These are phyloP conservation scores for Penicillium salamii DNA, from an alignment of 495 filamentous ascomycete species.

Conservation along the genomic window DNA sequence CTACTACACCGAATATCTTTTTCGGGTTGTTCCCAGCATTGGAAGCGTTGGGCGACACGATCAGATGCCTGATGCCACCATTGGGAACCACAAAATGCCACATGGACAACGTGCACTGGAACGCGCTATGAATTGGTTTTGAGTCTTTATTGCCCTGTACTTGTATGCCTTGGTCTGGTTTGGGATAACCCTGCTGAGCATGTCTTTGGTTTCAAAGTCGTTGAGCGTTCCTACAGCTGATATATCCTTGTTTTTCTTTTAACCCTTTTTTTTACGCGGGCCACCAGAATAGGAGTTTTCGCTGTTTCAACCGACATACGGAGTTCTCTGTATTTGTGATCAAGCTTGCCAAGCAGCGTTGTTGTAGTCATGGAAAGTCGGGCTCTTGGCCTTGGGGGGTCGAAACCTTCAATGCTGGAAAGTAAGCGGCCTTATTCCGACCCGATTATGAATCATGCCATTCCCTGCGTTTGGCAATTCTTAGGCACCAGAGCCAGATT, in stretches of 20 bases:
- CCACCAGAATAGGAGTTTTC: background rate
- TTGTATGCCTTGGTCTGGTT: slow-evolving; percentile 22
- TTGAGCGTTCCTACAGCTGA: slow-evolving; percentile 9
- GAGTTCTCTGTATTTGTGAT: no score
- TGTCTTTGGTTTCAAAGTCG: slow-evolving; percentile 6
- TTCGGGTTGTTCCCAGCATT: slow-evolving; percentile 1
- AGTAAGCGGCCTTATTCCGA: no score
- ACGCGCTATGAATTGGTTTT: slow-evolving; percentile 25
- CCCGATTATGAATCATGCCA: no score
- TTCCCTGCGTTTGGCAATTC: no score
- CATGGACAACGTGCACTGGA: slow-evolving; percentile 20
- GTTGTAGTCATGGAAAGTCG: no score
- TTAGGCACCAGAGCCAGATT: no score
- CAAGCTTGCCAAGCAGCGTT: no score
- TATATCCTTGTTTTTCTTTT: slow-evolving; percentile 11
- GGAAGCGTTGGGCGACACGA: slow-evolving; percentile 12
- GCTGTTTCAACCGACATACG: background rate
- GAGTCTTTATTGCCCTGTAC: slow-evolving; percentile 21
- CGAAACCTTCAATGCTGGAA: no score
- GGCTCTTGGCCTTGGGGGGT: no score
- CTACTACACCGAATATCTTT: background rate
- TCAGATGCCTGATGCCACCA: slow-evolving; percentile 24
- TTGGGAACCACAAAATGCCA: slow-evolving; percentile 10
- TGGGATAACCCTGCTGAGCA: slow-evolving; percentile 7
- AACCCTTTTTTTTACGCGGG: slow-evolving; percentile 4